Percentiles rank a stretch among this genome's conserved stretches.
These are phyloP conservation scores for Salix brachista DNA, from an alignment of 345 rosid species.

Conservation along the genomic window DNA sequence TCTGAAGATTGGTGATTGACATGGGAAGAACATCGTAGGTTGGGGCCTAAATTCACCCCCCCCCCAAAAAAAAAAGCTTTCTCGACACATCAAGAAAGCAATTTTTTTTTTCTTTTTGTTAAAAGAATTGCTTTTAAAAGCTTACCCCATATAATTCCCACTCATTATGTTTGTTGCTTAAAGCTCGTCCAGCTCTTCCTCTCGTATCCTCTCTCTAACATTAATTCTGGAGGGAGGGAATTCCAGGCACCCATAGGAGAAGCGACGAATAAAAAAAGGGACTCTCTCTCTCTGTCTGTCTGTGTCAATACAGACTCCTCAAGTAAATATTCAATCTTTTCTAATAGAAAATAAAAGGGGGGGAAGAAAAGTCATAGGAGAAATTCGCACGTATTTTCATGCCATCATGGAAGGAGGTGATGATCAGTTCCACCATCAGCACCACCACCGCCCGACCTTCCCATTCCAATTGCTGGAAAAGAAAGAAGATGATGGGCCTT, in stretches of 20 bases:
- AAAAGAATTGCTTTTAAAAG: conserved; percentile 42
- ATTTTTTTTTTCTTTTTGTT: conserved; percentile 27
- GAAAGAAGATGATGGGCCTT: conserved; percentile 58
- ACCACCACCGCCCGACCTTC: conserved; percentile 55
- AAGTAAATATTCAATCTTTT: background rate
- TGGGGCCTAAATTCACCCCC: background rate
- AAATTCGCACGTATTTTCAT: conserved; percentile 32
- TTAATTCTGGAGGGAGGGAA: conserved; percentile 16
- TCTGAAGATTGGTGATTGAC: background rate
- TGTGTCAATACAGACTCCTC: background rate
- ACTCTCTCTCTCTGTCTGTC: background rate
- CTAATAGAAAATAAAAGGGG: background rate
- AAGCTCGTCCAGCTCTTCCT: conserved; percentile 36
- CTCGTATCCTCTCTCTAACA: conserved; percentile 24
- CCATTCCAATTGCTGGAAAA: conserved; percentile 85
- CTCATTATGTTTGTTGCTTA: conserved; percentile 81
- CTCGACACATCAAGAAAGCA: conserved; percentile 33
- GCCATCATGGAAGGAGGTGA: conserved; percentile 64
- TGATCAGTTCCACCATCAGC: conserved; percentile 44
- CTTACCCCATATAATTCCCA: conserved; percentile 73
- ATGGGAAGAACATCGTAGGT: background rate
- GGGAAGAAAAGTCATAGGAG: conserved; percentile 18
- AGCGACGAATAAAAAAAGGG: background rate
- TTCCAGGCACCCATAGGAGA: conserved; percentile 10
- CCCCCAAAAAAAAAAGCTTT: conserved; percentile 1